Base-by-base conservation (phyloP, 2,329 filamentous ascomycete species). In the Alternaria arborescens region DNA sequence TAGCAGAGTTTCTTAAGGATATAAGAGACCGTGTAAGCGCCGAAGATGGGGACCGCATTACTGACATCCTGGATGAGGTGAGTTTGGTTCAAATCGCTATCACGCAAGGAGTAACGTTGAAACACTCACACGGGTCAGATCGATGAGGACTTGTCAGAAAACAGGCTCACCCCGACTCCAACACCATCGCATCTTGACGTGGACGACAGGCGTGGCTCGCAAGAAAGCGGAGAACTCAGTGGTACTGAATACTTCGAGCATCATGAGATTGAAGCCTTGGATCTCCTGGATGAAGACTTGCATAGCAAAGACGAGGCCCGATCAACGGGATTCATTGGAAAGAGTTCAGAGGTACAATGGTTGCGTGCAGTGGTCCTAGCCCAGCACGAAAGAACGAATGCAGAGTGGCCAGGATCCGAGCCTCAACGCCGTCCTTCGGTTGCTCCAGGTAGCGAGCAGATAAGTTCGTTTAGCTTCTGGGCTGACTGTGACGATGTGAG, bases 261-360 rank as follows among this genome's bases (percentile, higher is more conserved):
- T 22, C 44, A 69, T 18, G 63, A 68, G 16, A 66, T 59, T 12
- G 67, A 69, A 20, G 66, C 62, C 1, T 26, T 73, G 40, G 71
- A 74, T 36, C 47, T 73, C 30, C 47, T 76, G 14, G 69, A 76
- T 48, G 74, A 77, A 44, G 68, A 77, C 36, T 52, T 77, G 18
- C 69, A 71, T 34, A 60, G 64, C 11, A 67, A 66, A 34, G 67
- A 73, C 8, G 63, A 61, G 32, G 67, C 70, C 24, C 66, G 69
- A 8, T 70, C 75, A 5, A 76, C 74, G 5, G 75, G 76, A 3
- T 77, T 78, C 54, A 54, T 77, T n/a, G 76, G 75, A 3, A 71
- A 69, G 34, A 72, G 65, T 40, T 77, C 75, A 1, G 75, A 77
- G 30, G 61, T 76, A 11, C 71, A 75, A 28, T 77, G 76, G 75